Conservation (phyloP, 2,329 filamentous ascomycete genomes). For the Xylaria sp. region DNA sequence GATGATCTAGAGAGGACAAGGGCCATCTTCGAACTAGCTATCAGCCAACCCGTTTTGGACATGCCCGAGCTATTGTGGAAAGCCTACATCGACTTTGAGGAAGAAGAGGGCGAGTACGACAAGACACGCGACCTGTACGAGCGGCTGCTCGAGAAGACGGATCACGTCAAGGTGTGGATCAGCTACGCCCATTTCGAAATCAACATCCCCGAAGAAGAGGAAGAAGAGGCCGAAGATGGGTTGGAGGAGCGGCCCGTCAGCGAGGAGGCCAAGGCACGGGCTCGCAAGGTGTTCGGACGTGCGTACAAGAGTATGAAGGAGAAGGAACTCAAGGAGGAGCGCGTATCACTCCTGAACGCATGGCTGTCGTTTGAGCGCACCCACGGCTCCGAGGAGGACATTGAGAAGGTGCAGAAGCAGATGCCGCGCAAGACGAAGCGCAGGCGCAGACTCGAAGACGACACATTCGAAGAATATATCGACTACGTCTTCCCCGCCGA, state of each 20-base stretch:
- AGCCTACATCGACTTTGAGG: slow-evolving; percentile 97
- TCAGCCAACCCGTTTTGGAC: slow-evolving; percentile 83
- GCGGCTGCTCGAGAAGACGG: slow-evolving; percentile 90
- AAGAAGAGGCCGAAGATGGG: slow-evolving; percentile 67
- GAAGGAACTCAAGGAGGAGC: slow-evolving; percentile 89
- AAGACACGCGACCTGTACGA: slow-evolving; percentile 86
- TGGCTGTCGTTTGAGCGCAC: slow-evolving; percentile 93
- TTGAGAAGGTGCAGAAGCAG: slow-evolving; percentile 86
- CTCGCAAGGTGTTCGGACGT: slow-evolving; percentile 84
- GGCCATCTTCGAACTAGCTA: slow-evolving; percentile 91
- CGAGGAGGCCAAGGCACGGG: slow-evolving; percentile 83
- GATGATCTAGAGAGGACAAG: slow-evolving; percentile 89
- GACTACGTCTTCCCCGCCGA: slow-evolving; percentile 98
- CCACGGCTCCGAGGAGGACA: slow-evolving; percentile 78
- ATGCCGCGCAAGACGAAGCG: slow-evolving; percentile 96
- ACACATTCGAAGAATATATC: slow-evolving; percentile 94
- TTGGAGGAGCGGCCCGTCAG: slow-evolving; percentile 76
- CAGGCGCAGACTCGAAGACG: slow-evolving; percentile 89
- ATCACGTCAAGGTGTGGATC: slow-evolving; percentile 99
- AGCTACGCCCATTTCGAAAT: slow-evolving; percentile 99
- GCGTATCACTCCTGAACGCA: slow-evolving; percentile 89
- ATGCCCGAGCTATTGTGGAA: slow-evolving; percentile 99
- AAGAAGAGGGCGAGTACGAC: slow-evolving; percentile 92
- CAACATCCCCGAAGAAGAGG: slow-evolving; percentile 82
- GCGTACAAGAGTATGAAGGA: slow-evolving; percentile 90